Evolutionary conservation across 257 asterid genomes (phyloP).

Genomic region (Haberlea rhodopensis): DNA sequence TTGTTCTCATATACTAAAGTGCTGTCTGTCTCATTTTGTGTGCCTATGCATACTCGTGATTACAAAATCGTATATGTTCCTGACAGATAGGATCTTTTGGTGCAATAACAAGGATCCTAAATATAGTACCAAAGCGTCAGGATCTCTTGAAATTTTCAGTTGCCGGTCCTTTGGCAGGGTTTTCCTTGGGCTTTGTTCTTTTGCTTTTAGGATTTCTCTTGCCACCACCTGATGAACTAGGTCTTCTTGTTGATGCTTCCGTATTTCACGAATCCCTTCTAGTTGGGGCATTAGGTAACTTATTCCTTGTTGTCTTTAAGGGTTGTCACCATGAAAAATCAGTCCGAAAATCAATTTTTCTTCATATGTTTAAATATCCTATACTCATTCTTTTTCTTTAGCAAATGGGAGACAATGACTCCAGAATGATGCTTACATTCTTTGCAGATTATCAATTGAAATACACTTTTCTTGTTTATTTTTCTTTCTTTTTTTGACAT

Average conservation of each 20-base stretch:
- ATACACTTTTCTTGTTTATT: neutral
- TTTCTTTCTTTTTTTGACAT: conserved; percentile 26
- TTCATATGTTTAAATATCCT: neutral
- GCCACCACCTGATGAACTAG: conserved; percentile 88
- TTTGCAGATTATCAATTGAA: conserved; percentile 6
- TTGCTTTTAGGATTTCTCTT: conserved; percentile 73
- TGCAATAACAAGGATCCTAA: conserved; percentile 81
- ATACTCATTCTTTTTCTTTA: neutral
- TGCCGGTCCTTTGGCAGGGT: conserved; percentile 97
- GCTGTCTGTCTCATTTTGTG: neutral
- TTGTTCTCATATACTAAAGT: neutral
- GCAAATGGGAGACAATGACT: neutral
- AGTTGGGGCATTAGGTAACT: conserved; percentile 85
- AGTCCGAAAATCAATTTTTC: neutral
- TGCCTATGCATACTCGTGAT: neutral
- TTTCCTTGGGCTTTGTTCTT: conserved; percentile 67
- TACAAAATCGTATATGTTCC: conserved; percentile 40
- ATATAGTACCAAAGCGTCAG: conserved; percentile 74
- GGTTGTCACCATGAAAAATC: conserved; percentile 11
- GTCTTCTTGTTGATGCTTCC: conserved; percentile 71
- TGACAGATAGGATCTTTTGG: conserved; percentile 98
- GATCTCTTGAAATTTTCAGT: conserved; percentile 90
- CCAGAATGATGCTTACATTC: neutral
- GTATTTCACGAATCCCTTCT: conserved; percentile 90
- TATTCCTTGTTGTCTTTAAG: neutral